These are phyloP conservation scores for Zygoascus biomembranicola DNA, from an alignment of 805 yeast genomes.

Conservation along the genomic window DNA sequence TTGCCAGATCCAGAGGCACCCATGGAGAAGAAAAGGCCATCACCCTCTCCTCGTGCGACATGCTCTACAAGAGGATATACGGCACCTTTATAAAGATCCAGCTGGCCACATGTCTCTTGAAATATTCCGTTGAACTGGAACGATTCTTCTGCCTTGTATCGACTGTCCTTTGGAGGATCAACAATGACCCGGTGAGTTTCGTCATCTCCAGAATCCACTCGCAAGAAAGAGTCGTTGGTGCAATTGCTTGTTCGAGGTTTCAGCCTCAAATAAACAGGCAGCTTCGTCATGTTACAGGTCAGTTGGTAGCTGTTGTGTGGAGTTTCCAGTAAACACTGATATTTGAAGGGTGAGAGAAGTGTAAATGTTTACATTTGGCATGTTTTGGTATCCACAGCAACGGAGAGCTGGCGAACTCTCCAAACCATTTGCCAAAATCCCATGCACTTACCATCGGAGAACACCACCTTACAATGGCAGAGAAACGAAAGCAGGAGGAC, in stretches of 20 bases:
- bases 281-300: conserved; percentile 3
- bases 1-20: conserved; percentile 52
- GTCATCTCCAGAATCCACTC: conserved; percentile 7
- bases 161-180: conserved; percentile 21
- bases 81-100: conserved; percentile 31
- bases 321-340: too few relatives aligned
- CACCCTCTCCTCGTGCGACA: conserved; percentile 26
- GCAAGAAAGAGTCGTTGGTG: conserved; percentile 19
- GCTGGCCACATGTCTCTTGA: conserved; percentile 26
- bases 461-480: background rate
- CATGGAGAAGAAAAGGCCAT: conserved; percentile 39
- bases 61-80: conserved; percentile 29
- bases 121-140: conserved; percentile 30
- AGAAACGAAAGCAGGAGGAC: background rate
- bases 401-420: background rate
- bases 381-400: background rate
- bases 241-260: conserved; percentile 26
- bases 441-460: too few relatives aligned
- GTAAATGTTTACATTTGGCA: background rate
- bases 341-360: too few relatives aligned
- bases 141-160: conserved; percentile 18
- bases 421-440: too few relatives aligned
- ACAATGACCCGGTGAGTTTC: conserved; percentile 10
- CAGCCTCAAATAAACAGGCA: conserved; percentile 34
- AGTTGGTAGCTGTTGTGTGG: too few relatives aligned